Conservation (phyloP, 164 flowering plant genomes). For the Kalanchoe fedtschenkoi region DNA sequence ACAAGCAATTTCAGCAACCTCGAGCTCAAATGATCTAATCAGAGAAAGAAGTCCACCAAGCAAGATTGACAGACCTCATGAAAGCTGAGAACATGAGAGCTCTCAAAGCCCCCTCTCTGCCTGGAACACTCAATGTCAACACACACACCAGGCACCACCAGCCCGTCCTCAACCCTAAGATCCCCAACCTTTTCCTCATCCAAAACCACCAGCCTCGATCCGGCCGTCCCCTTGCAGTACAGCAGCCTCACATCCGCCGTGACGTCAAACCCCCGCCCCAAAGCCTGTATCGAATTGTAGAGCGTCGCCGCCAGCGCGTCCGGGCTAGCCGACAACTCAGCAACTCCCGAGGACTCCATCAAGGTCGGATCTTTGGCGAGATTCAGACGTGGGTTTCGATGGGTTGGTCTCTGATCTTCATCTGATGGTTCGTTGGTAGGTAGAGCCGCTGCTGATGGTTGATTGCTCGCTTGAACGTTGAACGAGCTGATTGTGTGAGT, state of each 20-base stretch:
- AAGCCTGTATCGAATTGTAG: constrained; percentile 72
- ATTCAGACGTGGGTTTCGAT: constrained; percentile 3
- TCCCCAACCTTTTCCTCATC: constrained; percentile 47
- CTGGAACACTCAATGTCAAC: constrained; percentile 44
- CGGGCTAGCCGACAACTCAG: constrained; percentile 12
- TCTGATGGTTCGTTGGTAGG: not conserved
- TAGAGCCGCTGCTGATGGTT: not conserved
- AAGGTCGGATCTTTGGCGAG: not conserved
- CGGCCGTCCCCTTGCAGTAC: constrained; percentile 89
- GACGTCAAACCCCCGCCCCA: constrained; percentile 94
- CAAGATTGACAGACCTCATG: constrained; percentile 41
- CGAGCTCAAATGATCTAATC: not conserved
- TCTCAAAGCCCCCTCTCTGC: constrained; percentile 26
- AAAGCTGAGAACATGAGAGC: constrained; percentile 48
- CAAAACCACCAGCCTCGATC: constrained; percentile 55
- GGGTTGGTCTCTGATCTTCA: not conserved
- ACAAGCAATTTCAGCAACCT: too few species aligned
- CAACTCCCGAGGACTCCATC: constrained; percentile 14
- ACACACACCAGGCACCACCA: constrained; percentile 48
- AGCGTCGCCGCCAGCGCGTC: constrained; percentile 54
- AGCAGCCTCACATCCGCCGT: constrained; percentile 77
- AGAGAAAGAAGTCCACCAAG: not conserved
- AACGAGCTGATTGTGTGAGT: too few species aligned
- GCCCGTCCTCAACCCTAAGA: constrained; percentile 33
- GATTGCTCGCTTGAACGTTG: not conserved